phyloP scores from a whole-genome alignment of 768 basidiomycete species.

The Nevesoporus exiguus region DNA sequence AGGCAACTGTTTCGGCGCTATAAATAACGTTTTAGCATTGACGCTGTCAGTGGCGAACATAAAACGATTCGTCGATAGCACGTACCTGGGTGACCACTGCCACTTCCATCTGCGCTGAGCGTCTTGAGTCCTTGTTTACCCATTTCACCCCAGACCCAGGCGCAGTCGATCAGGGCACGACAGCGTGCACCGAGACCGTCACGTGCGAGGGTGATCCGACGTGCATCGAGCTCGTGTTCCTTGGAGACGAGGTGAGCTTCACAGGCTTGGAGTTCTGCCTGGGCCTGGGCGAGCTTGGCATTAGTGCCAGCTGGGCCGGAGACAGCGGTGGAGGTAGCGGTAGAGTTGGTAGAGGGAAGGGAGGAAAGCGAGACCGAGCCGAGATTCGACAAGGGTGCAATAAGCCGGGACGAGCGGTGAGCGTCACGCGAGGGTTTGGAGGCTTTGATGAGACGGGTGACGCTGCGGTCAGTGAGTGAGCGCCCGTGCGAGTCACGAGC shows the following conservation, averaged over 20 bases:
- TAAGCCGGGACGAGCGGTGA: constrained; percentile 30
- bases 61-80: not conserved
- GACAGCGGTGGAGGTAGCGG: constrained; percentile 1
- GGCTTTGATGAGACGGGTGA: constrained; percentile 75
- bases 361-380: constrained; percentile 46
- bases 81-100: constrained; percentile 1
- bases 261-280: constrained; percentile 78
- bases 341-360: constrained; percentile 32
- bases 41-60: not conserved
- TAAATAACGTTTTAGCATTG: not conserved
- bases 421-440: constrained; percentile 52
- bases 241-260: constrained; percentile 69
- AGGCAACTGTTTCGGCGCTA: constrained; percentile 1
- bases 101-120: not conserved
- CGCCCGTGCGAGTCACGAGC: not conserved
- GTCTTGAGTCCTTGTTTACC: constrained; percentile 56
- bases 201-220: constrained; percentile 52
- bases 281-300: constrained; percentile 59
- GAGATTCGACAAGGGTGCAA: constrained; percentile 20
- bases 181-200: constrained; percentile 63
- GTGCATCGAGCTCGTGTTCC: constrained; percentile 57
- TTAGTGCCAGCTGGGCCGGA: constrained; percentile 16
- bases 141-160: constrained; percentile 62
- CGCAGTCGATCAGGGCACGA: constrained; percentile 65
- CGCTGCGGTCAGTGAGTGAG: constrained; percentile 37